These are phyloP conservation scores for Penstemon eatonii DNA, from an alignment of 257 asterid genomes.

Conservation along the genomic window DNA sequence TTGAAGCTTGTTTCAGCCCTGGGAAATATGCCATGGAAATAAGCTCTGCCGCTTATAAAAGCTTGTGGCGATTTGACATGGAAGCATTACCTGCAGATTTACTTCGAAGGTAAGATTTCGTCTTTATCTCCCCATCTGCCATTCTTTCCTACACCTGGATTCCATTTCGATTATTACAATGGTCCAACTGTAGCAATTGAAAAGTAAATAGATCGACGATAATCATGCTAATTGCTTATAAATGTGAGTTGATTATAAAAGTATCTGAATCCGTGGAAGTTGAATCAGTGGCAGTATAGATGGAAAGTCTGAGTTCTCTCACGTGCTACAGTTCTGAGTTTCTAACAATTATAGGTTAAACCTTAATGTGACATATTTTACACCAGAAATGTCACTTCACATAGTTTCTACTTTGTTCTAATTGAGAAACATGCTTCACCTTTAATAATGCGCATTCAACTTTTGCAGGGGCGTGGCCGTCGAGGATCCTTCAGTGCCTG, in stretches of 20 bases:
- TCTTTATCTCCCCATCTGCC: background rate
- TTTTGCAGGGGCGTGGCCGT: conserved; percentile 80
- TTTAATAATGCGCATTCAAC: background rate
- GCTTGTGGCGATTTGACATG: conserved; percentile 82
- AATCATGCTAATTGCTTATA: no score
- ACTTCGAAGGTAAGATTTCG: conserved; percentile 52
- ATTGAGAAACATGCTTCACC: background rate
- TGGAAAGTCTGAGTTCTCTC: no score
- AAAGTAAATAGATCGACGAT: no score
- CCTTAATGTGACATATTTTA: no score
- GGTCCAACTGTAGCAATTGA: background rate
- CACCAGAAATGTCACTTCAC: background rate
- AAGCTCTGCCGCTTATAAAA: conserved; percentile 87
- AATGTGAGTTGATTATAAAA: no score
- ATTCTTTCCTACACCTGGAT: background rate
- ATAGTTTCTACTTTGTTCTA: background rate
- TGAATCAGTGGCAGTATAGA: no score
- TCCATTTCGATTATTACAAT: background rate
- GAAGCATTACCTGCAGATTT: conserved; percentile 83
- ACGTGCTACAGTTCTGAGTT: no score
- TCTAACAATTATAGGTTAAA: no score
- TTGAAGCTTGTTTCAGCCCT: conserved; percentile 82
- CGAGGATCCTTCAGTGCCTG: conserved; percentile 74
- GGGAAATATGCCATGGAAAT: conserved; percentile 79
- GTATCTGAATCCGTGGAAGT: no score